Conservation (phyloP, 176 grass and related monocot species). For the Oryza rufipogon region DNA sequence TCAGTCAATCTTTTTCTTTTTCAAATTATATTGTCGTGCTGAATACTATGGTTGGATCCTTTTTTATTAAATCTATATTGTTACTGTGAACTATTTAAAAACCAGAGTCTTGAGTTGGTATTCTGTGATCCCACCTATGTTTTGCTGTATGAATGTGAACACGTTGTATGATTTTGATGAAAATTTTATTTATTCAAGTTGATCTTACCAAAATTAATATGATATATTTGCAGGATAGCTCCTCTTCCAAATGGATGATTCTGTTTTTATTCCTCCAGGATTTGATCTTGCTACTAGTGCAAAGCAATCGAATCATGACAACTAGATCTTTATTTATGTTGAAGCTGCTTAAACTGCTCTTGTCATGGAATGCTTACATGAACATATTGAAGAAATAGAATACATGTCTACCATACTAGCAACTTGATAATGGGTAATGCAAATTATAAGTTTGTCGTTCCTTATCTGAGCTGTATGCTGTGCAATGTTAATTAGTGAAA, state of each 20-base stretch:
- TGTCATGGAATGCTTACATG: not conserved
- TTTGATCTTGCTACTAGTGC: constrained; percentile 60
- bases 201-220: constrained; percentile 28
- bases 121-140: not conserved
- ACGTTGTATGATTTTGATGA: not conserved
- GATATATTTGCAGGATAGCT: constrained; percentile 65
- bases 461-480: constrained; percentile 1
- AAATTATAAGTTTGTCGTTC: not conserved
- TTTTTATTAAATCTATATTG: not conserved
- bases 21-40: not conserved
- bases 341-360: constrained; percentile 6
- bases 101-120: not conserved
- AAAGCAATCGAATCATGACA: not conserved
- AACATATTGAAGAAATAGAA: constrained; percentile 7
- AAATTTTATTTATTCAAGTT: not conserved
- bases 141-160: not conserved
- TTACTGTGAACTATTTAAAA: not conserved
- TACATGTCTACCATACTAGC: not conserved
- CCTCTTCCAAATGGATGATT: constrained; percentile 70
- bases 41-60: not conserved
- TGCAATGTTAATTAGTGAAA: not conserved
- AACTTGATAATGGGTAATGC: not conserved
- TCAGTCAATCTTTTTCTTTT: not conserved
- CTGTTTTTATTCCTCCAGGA: constrained; percentile 91
- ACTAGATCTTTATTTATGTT: constrained; percentile 35